Percentiles rank a stretch among this genome's conserved stretches.
These are phyloP conservation scores for Tuber umbilicatum DNA, from an alignment of 495 filamentous ascomycete genomes.

Conservation along the genomic window DNA sequence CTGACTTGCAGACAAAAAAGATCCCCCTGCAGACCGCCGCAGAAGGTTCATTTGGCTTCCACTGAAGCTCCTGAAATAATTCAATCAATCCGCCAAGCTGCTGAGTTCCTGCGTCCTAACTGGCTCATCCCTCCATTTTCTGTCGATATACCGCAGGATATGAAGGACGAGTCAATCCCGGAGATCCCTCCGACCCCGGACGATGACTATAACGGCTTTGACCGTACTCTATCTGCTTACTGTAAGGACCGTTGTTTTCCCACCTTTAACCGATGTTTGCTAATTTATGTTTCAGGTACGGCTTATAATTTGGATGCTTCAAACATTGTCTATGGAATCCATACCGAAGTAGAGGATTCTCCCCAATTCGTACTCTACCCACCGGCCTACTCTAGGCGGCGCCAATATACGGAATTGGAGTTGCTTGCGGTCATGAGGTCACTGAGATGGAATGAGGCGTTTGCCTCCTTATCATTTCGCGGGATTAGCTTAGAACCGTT, in stretches of 20 bases:
- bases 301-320: conserved; percentile 56
- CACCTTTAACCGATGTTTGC: background rate
- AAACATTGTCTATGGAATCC: conserved; percentile 69
- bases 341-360: conserved; percentile 67
- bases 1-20: conserved; percentile 45
- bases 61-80: conserved; percentile 70
- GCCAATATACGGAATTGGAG: conserved; percentile 64
- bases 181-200: conserved; percentile 49
- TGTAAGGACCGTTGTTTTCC: conserved; percentile 47
- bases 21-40: conserved; percentile 57
- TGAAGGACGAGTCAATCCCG: conserved; percentile 38
- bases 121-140: conserved; percentile 69
- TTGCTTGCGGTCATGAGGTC: conserved; percentile 79
- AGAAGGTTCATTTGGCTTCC: conserved; percentile 69
- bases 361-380: conserved; percentile 78
- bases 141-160: conserved; percentile 45
- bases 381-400: conserved; percentile 51
- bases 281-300: conserved; percentile 28
- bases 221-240: conserved; percentile 79
- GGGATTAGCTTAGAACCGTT: conserved; percentile 64
- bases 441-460: conserved; percentile 86
- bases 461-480: conserved; percentile 74
- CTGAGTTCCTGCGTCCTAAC: conserved; percentile 72
- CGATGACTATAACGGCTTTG: conserved; percentile 73
- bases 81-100: conserved; percentile 61